Base-by-base conservation (phyloP, 2,329 filamentous ascomycete genomes). In the Calonectria crousiana region DNA sequence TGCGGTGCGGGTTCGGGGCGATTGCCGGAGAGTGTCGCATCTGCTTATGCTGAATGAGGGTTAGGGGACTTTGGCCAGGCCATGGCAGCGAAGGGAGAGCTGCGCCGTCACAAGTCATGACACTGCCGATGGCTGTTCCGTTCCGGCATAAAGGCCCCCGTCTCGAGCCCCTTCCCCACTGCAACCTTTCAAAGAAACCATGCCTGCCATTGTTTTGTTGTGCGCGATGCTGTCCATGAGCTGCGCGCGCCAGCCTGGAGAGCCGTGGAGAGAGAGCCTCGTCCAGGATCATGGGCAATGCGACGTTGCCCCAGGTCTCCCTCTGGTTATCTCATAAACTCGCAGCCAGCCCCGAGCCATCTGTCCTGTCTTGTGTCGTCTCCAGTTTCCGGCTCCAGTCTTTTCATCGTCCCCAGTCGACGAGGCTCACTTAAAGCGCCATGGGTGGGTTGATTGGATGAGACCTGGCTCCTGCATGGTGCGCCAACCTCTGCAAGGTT, bases 391-490 rank as follows among this genome's bases (percentile, higher is more conserved):
- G 49, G 64, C 49, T 36, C 69, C 69, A 60, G 69, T 67, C 38
- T 41, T 68, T 53, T 44, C 49, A 41, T 44, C 26, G 20, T 68
- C 66, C 32, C 71, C 71, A 69, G 71, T 65, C 49, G 28, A 65
- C 56, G 71, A 73, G 71, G 66, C 71, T 73, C 58, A 47, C 58
- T 68, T 56, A 36, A 44, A 32, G 66, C 58, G 32, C 69, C 67
- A 67, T 58, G 75, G 71, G 44, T 76, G 75, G 76, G 44, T 76
- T 77, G 76, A 77, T 78, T 78, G 75, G 76, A 70, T 71, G 58
- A 74, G 71, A 73, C 38, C 78, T 71, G 72, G 78, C 70, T 75
- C 73, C 71, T 78, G 78, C 77, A 78, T 78, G 75, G 72, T 78
- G 76, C 75, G 75, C 75, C 77, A 76, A 70, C 52, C 65, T 62